phyloP scores from a whole-genome alignment of 2,329 filamentous ascomycete genomes.

The Paraphaeosphaeria sporulosa region DNA sequence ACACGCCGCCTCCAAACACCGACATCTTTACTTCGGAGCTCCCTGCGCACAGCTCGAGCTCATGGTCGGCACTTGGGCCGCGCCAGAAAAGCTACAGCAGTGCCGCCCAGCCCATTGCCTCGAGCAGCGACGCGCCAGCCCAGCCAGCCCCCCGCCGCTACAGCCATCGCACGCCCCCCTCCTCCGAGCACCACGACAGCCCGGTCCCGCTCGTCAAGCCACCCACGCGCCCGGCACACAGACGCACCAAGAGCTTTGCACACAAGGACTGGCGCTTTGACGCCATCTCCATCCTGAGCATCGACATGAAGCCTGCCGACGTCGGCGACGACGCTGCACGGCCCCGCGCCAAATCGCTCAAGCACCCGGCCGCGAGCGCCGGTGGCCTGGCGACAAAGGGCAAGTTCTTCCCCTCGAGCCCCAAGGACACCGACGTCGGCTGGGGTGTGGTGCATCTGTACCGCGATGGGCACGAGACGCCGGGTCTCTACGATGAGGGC shows the following conservation, averaged over 20 bases:
- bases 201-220: slow-evolving; percentile 47
- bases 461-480: slow-evolving; percentile 79
- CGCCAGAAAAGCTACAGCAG: slow-evolving; percentile 23
- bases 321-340: slow-evolving; percentile 37
- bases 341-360: slow-evolving; percentile 41
- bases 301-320: slow-evolving; percentile 69
- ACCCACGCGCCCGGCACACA: slow-evolving; percentile 37
- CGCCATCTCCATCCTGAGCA: slow-evolving; percentile 77
- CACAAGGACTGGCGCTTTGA: slow-evolving; percentile 81
- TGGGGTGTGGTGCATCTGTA: slow-evolving; percentile 97
- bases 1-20: slow-evolving; percentile 49
- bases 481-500: slow-evolving; percentile 63
- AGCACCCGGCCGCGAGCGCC: slow-evolving; percentile 49
- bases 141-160: slow-evolving; percentile 29
- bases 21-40: slow-evolving; percentile 57
- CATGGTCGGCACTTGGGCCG: slow-evolving; percentile 43
- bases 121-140: slow-evolving; percentile 33
- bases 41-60: slow-evolving; percentile 51
- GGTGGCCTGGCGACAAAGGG: slow-evolving; percentile 82
- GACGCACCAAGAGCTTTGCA: slow-evolving; percentile 39
- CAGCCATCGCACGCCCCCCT: slow-evolving; percentile 45
- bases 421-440: slow-evolving; percentile 77
- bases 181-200: slow-evolving; percentile 46
- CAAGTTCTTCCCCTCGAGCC: slow-evolving; percentile 74
- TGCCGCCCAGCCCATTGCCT: slow-evolving; percentile 28